Evolutionary conservation across 345 rosid species (phyloP), one percentile per base, ranked within the genome.

Genomic region (Gossypium thurberi): DNA sequence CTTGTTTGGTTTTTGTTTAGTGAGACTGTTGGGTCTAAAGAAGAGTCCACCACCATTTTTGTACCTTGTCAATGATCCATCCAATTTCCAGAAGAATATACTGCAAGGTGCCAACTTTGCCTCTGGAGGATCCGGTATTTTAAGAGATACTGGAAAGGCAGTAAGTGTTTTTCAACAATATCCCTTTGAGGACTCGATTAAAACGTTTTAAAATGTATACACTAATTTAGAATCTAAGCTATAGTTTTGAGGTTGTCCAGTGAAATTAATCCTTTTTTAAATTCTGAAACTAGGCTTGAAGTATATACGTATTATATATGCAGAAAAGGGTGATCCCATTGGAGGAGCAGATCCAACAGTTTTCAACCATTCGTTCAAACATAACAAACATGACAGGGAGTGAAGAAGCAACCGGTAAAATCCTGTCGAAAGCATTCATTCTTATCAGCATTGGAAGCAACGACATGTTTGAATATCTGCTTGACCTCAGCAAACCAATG

Each of bases 391-490:
- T 73, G 7, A 25, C 65, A 0, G 77, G 78, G 8, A 51, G 33
- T 20, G 75, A 57, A 4, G 8, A 59, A 2, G 74, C 50, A 9
- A 58, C 79, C 2, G 20, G 59, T 7, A 40, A 15, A 0, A 23
- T 68, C 46, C 53, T 85, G 13, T 71, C 86, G 0, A 48, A 82
- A 51, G 66, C 87, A 2, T 40, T 84, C 59, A 81, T 82, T 69
- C 60, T 87, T 53, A 69, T 87, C 44, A 82, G 85, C 6, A 12
- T 65, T 0, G 87, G 86, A 67, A 84, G 87, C 86, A 85, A 87
- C 21, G 88, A 85, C 83, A 56, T 87, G 17, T 18, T 79, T 2
- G 84, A 81, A 8, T 47, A 40, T 40, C 25, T 43, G 26, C 8
- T 4, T 3, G 6, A 6, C 74, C 8, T 37, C 21, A 6, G 55